Base-by-base conservation (phyloP, 2,329 filamentous ascomycete genomes). In the Aspergillus latus region DNA sequence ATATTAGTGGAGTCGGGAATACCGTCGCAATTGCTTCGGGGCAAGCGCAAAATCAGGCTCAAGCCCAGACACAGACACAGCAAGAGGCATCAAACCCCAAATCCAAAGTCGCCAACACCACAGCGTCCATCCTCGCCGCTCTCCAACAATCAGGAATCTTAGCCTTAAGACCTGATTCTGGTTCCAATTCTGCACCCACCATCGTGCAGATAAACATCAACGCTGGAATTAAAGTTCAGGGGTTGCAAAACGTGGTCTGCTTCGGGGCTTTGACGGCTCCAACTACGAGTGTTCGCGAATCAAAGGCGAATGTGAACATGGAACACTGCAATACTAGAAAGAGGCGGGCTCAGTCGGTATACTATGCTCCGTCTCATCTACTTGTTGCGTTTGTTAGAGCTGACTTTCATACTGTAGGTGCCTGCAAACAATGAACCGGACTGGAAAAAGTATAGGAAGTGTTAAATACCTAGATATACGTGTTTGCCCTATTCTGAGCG, bases 1-100 rank as follows among this genome's bases (percentile, higher is more conserved):
- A 56, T 29, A 61, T 75, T 13, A 57, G 62, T 9, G 73, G 73
- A 13, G 62, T 71, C 52, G 64, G 57, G n/a, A 76, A 74, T 59
- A 66, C 63, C 2, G 55, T 74, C 44, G 59, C 62, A 21, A 59
- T 74, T 15, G 62, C 68, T 4, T 61, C 64, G 13, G 40, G 43
- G 48, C 36, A 40, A 43, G 40, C 2, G 15, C 13, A 37, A 32
- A 32, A 11, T 56, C 49, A 56, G 55, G 13, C 10, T 58, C 30
- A 34, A 56, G 29, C 15, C 3, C 29, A 34, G n/a, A 21, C 7
- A 8, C 63, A 67, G 21, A 55, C 49, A 8, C 13, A 16, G 16
- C 39, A 21, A 21, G 21, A 21, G 21, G 21, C 39, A 42, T 21
- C 26, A 4, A 21, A 10, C 15, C 34, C 42, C 28, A 52, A 30